Base-by-base conservation (phyloP, 2,329 filamentous ascomycete species). In the Colletotrichum cereale region DNA sequence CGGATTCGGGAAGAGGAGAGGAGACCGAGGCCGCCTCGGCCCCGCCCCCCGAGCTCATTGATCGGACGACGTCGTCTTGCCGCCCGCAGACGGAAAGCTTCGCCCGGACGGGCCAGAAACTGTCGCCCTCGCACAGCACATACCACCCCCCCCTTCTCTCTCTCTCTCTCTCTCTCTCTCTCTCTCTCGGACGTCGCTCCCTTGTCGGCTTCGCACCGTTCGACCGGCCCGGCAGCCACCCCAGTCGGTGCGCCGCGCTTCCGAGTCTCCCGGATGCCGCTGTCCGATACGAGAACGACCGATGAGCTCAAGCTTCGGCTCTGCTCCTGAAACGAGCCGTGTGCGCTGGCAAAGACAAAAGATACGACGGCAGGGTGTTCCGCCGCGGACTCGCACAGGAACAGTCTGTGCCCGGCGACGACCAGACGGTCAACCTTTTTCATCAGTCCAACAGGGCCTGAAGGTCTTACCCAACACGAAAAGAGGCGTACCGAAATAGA, bases 221-320 rank as follows among this genome's bases (percentile, higher is more conserved):
- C 63, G 21, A 48, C 42, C 42, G 36, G 8, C 24, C 42, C 40
- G 29, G 36, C 42, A 18, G 40, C 57, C 24, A 44, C 38, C 53
- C 34, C 34, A 34, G 53, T 56, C 53, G 31, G 31, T 18, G 36
- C 34, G 38, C 53, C 11, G 53, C 21, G 55, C 55, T 50, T 26
- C 24, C 53, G 63, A 53, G 42, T 16, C 63, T 71, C 31, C 34
- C 56, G 56, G 63, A 36, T 34, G 57, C 50, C 67, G 64, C 21
- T 16, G 12, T 34, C 57, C 36, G 24, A 36, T 6, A 47, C 34
- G 34, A 62, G 18, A n/a, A 31, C 10, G 44, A 52, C 58, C 29
- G 58, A 31, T 14, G 68, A 71, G 58, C 64, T 71, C 64, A 62
- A 71, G 58, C 68, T 68, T 68, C 57, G 12, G n/a, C 26, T 42